Percentiles rank a stretch among this genome's conserved stretches.
Evolutionary conservation across 441 rosid genomes (phyloP).

Genomic region (Gossypium laxum): DNA sequence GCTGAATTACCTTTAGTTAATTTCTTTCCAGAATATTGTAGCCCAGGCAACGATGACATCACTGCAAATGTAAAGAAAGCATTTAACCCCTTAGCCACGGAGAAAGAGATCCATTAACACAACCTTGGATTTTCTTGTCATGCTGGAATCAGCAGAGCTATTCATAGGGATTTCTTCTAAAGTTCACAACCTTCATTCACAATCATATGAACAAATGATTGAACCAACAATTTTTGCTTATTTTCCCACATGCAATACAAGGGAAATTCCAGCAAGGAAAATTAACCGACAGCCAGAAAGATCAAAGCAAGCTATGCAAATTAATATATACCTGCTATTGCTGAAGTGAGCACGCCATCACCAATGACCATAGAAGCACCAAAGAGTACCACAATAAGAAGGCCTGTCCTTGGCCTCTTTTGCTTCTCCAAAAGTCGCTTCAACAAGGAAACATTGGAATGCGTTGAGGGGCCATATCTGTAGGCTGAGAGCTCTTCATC

Average conservation of each 20-base stretch:
- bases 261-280: not conserved
- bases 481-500: constrained; percentile 87
- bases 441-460: constrained; percentile 29
- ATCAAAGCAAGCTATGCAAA: not conserved
- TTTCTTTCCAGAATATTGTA: constrained; percentile 40
- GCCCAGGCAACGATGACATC: constrained; percentile 69
- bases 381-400: constrained; percentile 61
- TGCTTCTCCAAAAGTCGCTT: constrained; percentile 67
- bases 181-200: constrained; percentile 6
- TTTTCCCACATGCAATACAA: not conserved
- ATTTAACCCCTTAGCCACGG: constrained; percentile 3
- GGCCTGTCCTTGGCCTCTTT: constrained; percentile 52
- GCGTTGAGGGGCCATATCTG: constrained; percentile 46
- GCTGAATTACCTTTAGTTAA: constrained; percentile 39
- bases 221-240: not conserved
- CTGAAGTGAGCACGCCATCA: constrained; percentile 76
- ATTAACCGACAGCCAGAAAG: not conserved
- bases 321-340: constrained; percentile 53
- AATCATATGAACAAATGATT: not conserved
- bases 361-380: constrained; percentile 83
- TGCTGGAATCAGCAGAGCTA: not conserved
- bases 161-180: not conserved
- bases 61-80: constrained; percentile 43
- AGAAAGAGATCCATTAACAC: not conserved
- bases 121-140: not conserved